Conservation (phyloP, 257 asterid genomes). For the Lithospermum erythrorhizon region DNA sequence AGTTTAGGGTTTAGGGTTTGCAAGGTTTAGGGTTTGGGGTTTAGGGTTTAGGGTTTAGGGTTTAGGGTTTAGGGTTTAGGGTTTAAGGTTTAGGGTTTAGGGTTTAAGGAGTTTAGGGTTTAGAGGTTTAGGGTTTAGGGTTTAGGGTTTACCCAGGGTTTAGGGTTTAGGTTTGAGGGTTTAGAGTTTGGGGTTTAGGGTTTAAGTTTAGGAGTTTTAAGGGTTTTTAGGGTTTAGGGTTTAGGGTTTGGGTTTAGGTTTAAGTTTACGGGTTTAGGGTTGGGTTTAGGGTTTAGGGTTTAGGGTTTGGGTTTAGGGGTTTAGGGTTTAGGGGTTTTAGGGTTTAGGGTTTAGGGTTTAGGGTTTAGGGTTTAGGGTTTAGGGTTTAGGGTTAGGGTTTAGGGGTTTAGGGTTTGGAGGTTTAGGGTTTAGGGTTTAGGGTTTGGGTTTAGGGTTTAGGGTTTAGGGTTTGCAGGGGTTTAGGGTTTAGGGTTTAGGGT, state of each 20-base stretch:
- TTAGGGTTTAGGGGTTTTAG: too few relatives aligned
- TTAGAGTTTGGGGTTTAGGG: too few relatives aligned
- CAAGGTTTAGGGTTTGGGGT: too few relatives aligned
- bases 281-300: too few relatives aligned
- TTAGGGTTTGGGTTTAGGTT: constrained; percentile 3
- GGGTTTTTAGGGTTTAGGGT: constrained; percentile 9
- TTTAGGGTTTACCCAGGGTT: not conserved
- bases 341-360: too few relatives aligned
- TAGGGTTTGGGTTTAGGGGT: too few relatives aligned
- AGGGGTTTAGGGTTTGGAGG: too few relatives aligned
- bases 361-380: not conserved
- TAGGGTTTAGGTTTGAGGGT: not conserved
- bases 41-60: not conserved
- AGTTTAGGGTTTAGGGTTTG: too few relatives aligned
- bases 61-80: not conserved
- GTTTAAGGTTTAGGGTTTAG: too few relatives aligned
- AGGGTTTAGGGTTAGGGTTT: constrained; percentile 1
- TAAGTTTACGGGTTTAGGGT: not conserved
- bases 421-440: constrained; percentile 5
- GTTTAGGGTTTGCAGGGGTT: constrained; percentile 3
- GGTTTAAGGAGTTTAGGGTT: too few relatives aligned
- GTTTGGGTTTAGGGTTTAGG: constrained; percentile 3
- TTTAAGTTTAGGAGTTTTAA: not conserved
- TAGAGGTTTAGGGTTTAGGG: too few relatives aligned
- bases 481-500: constrained; percentile 3